Percentiles rank a stretch among this genome's conserved stretches.
Conservation (phyloP, 352 stramenopile genomes). For the Phytophthora sp. region DNA sequence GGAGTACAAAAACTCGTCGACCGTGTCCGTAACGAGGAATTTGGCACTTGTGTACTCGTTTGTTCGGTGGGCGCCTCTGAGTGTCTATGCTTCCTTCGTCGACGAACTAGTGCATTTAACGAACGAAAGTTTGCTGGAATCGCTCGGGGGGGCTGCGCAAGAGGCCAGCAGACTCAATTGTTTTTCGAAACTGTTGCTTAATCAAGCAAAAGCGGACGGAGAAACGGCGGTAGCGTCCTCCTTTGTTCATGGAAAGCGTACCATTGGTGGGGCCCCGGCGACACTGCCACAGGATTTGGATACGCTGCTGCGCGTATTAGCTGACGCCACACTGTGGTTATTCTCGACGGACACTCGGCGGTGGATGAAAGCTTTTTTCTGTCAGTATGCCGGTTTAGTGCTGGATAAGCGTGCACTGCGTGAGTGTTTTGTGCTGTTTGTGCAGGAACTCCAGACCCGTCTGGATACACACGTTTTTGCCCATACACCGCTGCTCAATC, state of each 20-base stretch:
- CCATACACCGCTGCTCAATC: slow-evolving; percentile 33
- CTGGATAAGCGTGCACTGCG: slow-evolving; percentile 48
- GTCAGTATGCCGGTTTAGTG: slow-evolving; percentile 27
- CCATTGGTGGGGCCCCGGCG: background rate
- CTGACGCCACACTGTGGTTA: slow-evolving; percentile 50
- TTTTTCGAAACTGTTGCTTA: slow-evolving; percentile 52
- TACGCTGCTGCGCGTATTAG: slow-evolving; percentile 37
- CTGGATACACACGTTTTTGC: slow-evolving; percentile 52
- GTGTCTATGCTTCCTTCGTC: slow-evolving; percentile 48
- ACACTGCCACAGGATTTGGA: slow-evolving; percentile 37
- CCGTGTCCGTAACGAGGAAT: slow-evolving; percentile 56
- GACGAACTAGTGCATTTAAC: slow-evolving; percentile 52
- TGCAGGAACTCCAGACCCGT: slow-evolving; percentile 41
- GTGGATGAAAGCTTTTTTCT: slow-evolving; percentile 47
- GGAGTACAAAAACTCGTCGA: slow-evolving; percentile 18
- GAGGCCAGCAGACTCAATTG: slow-evolving; percentile 46
- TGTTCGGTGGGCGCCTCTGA: slow-evolving; percentile 50
- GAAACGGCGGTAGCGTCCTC: background rate
- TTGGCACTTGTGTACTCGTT: slow-evolving; percentile 56
- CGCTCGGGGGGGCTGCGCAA: slow-evolving; percentile 13
- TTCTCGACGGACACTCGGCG: slow-evolving; percentile 44
- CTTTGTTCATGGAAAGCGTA: background rate
- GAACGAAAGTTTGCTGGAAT: slow-evolving; percentile 39
- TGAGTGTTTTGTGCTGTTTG: slow-evolving; percentile 42
- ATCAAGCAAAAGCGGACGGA: slow-evolving; percentile 29